phyloP scores from a whole-genome alignment of 768 basidiomycete species.

The Pleurotus ostreatus region DNA sequence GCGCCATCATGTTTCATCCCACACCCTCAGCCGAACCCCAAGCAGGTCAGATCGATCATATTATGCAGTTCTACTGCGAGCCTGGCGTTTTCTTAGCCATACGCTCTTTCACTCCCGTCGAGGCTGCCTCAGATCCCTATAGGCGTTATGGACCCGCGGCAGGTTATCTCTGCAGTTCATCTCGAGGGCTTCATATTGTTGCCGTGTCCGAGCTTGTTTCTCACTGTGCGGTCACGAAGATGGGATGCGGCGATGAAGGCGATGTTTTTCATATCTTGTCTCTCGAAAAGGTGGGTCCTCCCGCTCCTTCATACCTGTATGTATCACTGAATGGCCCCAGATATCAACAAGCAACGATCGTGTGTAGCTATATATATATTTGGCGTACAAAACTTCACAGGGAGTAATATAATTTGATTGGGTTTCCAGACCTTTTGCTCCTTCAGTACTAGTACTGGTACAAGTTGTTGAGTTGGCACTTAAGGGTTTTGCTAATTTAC shows the following conservation, averaged over 20 bases:
- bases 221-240: conserved; percentile 6
- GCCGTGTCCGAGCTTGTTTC: conserved; percentile 8
- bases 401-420: too few species aligned
- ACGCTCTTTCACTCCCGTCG: not conserved
- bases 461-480: too few species aligned
- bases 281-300: not conserved
- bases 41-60: conserved; percentile 1
- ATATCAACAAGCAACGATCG: too few species aligned
- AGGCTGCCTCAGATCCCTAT: conserved; percentile 10
- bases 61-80: conserved; percentile 3
- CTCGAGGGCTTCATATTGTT: not conserved
- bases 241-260: not conserved
- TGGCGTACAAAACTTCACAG: too few species aligned
- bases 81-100: conserved; percentile 6
- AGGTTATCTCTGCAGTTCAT: conserved; percentile 9
- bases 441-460: too few species aligned
- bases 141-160: conserved; percentile 10
- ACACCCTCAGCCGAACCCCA: not conserved
- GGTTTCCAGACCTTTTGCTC: too few species aligned
- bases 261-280: not conserved
- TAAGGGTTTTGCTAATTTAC: too few species aligned
- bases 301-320: too few species aligned
- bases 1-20: conserved; percentile 9
- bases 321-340: too few species aligned
- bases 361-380: too few species aligned